A percentile compares a stretch with the other conserved stretches of the same genome.
phyloP scores from a whole-genome alignment of 768 basidiomycete genomes.

The button mushroom (Agaricus bisporus) region DNA sequence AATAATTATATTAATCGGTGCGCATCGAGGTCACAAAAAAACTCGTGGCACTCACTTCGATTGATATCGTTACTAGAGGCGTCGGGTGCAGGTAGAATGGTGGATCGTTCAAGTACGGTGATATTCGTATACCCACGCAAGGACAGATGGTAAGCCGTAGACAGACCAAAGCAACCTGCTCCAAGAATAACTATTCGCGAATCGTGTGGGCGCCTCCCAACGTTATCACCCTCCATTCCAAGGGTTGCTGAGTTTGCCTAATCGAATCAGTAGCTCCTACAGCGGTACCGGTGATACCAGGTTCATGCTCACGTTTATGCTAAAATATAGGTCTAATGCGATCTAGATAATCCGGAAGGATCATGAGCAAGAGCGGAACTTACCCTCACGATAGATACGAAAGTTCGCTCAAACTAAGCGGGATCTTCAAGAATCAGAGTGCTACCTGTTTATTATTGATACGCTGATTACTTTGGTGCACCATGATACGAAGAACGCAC shows the following conservation, averaged over 20 bases:
- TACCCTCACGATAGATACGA: no score
- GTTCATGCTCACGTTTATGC: no score
- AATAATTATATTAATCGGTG: not conserved
- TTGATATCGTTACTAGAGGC: constrained; percentile 63
- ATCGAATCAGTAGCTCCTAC: not conserved
- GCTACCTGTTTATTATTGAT: no score
- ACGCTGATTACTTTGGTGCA: no score
- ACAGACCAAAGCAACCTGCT: constrained; percentile 82
- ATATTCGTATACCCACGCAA: constrained; percentile 61
- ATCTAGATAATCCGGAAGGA: no score
- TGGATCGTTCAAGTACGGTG: constrained; percentile 70
- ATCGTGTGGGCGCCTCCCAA: constrained; percentile 22
- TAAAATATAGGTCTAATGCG: no score
- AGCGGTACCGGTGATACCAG: no score
- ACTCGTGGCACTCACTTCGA: constrained; percentile 27
- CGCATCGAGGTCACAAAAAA: not conserved
- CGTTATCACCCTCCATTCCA: not conserved
- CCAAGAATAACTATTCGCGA: constrained; percentile 53
- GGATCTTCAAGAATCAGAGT: no score
- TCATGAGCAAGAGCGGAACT: no score
- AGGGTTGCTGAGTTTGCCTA: not conserved
- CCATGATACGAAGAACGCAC: no score
- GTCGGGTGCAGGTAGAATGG: constrained; percentile 70
- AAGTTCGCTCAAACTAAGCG: no score
- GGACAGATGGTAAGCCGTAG: constrained; percentile 78